Percentiles rank a stretch among this genome's conserved stretches.
These are phyloP conservation scores for Nannizziopsis arthrosporioides DNA, from an alignment of 2,329 filamentous ascomycete genomes.

Conservation along the genomic window DNA sequence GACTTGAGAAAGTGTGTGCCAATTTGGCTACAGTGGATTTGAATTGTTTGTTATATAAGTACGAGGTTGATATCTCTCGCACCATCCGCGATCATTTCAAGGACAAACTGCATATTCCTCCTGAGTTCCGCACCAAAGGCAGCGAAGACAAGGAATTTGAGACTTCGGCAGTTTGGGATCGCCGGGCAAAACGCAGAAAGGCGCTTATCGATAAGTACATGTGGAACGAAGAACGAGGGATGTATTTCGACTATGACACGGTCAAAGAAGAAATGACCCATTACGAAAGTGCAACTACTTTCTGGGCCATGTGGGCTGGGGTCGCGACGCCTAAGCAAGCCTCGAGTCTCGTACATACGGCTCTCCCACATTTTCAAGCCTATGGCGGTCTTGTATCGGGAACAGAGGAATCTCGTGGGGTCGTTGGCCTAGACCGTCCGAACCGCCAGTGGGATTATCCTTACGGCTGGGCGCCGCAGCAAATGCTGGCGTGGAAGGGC, in stretches of 20 bases:
- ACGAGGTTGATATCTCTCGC: slow-evolving; percentile 83
- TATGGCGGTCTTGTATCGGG: slow-evolving; percentile 81
- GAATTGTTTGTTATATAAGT: slow-evolving; percentile 92
- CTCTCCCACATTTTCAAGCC: slow-evolving; percentile 76
- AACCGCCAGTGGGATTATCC: slow-evolving; percentile 98
- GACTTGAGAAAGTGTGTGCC: slow-evolving; percentile 75
- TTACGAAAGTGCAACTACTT: slow-evolving; percentile 86
- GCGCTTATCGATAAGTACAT: slow-evolving; percentile 80
- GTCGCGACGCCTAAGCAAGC: slow-evolving; percentile 77
- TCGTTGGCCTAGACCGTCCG: slow-evolving; percentile 65
- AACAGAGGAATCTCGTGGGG: slow-evolving; percentile 76
- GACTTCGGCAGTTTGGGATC: slow-evolving; percentile 80
- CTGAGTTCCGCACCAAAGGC: slow-evolving; percentile 62
- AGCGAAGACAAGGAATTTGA: slow-evolving; percentile 59
- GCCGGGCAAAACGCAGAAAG: slow-evolving; percentile 73
- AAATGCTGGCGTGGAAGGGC: slow-evolving; percentile 95
- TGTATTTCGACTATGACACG: slow-evolving; percentile 98
- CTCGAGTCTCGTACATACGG: slow-evolving; percentile 65
- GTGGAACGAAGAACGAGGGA: slow-evolving; percentile 83
- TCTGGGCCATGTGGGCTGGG: slow-evolving; percentile 96
- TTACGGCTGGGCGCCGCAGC: slow-evolving; percentile 96
- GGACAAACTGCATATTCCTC: slow-evolving; percentile 70
- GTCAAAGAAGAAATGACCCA: slow-evolving; percentile 64
- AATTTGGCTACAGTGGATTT: slow-evolving; percentile 88
- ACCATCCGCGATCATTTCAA: slow-evolving; percentile 74